Evolutionary conservation across 805 yeast genomes (phyloP).

Genomic region (Brettanomyces naardenensis): DNA sequence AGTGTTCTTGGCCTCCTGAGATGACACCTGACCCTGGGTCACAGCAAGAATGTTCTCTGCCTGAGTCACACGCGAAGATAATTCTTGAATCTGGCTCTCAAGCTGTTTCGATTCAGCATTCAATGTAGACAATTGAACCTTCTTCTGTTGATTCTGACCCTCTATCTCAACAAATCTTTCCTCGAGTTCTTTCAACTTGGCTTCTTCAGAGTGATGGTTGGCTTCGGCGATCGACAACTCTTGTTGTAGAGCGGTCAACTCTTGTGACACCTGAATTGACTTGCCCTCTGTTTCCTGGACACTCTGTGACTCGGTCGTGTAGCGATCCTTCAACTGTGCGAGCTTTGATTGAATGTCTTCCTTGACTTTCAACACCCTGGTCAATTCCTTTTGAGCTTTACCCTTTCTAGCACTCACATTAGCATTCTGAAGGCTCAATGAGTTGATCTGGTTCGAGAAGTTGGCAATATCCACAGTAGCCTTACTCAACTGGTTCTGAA

Average conservation of each 20-base stretch:
- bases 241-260: slow-evolving; percentile 60
- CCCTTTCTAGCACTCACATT: slow-evolving; percentile 61
- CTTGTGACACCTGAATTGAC: slow-evolving; percentile 51
- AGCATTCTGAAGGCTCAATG: slow-evolving; percentile 69
- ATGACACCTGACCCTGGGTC: slow-evolving; percentile 60
- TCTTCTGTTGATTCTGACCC: slow-evolving; percentile 53
- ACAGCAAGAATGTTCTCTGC: slow-evolving; percentile 58
- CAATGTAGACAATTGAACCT: slow-evolving; percentile 57
- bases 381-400: slow-evolving; percentile 70
- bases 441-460: slow-evolving; percentile 73
- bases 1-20: slow-evolving; percentile 40
- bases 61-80: slow-evolving; percentile 48
- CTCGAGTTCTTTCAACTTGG: slow-evolving; percentile 55
- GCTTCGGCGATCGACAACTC: slow-evolving; percentile 77
- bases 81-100: slow-evolving; percentile 45
- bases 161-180: slow-evolving; percentile 58
- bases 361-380: slow-evolving; percentile 58
- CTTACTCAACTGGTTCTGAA: slow-evolving; percentile 46
- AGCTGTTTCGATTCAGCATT: slow-evolving; percentile 61
- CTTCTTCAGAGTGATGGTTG: slow-evolving; percentile 59
- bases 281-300: slow-evolving; percentile 64
- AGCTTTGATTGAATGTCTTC: slow-evolving; percentile 69
- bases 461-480: slow-evolving; percentile 86
- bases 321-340: slow-evolving; percentile 53
- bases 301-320: slow-evolving; percentile 71